Conservation (phyloP, 208 protist genomes). For the Acanthamoeba royreba region DNA sequence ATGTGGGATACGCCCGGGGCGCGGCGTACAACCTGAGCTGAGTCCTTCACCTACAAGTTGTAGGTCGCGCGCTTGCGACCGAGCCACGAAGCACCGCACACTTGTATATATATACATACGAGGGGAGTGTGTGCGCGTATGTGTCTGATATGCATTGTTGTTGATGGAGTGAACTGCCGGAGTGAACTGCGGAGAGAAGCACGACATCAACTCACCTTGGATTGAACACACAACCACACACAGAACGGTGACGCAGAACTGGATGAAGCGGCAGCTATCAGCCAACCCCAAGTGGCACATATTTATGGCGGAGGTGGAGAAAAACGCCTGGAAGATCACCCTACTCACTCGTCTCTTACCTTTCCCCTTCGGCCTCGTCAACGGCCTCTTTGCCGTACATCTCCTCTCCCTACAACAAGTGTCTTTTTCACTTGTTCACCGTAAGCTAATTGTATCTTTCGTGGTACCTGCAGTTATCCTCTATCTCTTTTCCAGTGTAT, state of each 20-base stretch:
- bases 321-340: conserved; percentile 46
- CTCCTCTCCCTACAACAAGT: neutral
- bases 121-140: no score
- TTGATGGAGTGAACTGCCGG: neutral
- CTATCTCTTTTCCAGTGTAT: conserved; percentile 36
- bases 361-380: conserved; percentile 41
- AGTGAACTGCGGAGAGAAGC: no score
- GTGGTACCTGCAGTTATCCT: conserved; percentile 29
- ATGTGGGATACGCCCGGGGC: no score
- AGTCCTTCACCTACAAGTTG: no score
- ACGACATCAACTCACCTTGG: no score
- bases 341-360: conserved; percentile 28
- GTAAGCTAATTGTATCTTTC: no score
- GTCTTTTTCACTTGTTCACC: neutral
- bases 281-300: conserved; percentile 43
- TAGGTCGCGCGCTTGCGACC: no score
- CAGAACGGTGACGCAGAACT: neutral
- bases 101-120: no score
- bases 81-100: no score
- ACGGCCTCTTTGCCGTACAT: conserved; percentile 39
- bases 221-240: no score
- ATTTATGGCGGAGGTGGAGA: conserved; percentile 39
- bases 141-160: no score
- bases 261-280: conserved; percentile 27
- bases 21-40: no score